Evolutionary conservation across 2,329 filamentous ascomycete genomes (phyloP), one percentile per base, ranked within the genome.

Genomic region (Stylonectria norvegica): DNA sequence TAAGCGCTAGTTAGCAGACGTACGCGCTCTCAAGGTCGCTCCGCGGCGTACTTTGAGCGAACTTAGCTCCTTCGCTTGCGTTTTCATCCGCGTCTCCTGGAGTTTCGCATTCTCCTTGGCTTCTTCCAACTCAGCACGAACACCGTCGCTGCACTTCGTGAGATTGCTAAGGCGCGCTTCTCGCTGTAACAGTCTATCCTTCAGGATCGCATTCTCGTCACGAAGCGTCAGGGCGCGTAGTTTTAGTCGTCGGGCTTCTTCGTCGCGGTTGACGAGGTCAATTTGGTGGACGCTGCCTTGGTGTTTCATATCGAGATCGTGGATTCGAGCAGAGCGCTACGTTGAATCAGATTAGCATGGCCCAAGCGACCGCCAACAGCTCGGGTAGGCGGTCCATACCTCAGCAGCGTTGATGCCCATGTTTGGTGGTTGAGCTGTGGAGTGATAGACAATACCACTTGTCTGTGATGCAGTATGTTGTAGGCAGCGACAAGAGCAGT

Each of bases 201-300:
- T 77, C 19, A 95, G 65, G 8, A 78, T 73, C 34, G 82, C 77
- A 48, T 84, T 87, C 48, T 94, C 85, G 49, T 90, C 81, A 47
- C 83, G 75, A n/a, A 86, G 69, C n/a, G 89, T 65, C 38, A 90
- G 67, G 39, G 83, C 73, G 47, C 83, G 78, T 45, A 91, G 73
- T 50, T 80, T 80, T 37, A 89, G 65, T 49, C 82, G 76, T 34
- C 90, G 81, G 27, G 79, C 72, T 44, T 83, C 79, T 62, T 97
- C 90, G 49, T 89, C 81, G 55, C 86, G 86, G 50, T 79, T 69
- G 40, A 94, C 72, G 9, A 83, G 69, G 38, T 86, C 77, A 23
- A 85, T 76, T 39, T 81, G 72, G 52, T 84, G 80, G 39, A 78
- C 65, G 49, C 75, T 77, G 44, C 76, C 73, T 50, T 85, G 79